A percentile compares a stretch with the other conserved stretches of the same genome.
phyloP scores from a whole-genome alignment of 2,329 filamentous ascomycete genomes.

The Metarhizium humberi region DNA sequence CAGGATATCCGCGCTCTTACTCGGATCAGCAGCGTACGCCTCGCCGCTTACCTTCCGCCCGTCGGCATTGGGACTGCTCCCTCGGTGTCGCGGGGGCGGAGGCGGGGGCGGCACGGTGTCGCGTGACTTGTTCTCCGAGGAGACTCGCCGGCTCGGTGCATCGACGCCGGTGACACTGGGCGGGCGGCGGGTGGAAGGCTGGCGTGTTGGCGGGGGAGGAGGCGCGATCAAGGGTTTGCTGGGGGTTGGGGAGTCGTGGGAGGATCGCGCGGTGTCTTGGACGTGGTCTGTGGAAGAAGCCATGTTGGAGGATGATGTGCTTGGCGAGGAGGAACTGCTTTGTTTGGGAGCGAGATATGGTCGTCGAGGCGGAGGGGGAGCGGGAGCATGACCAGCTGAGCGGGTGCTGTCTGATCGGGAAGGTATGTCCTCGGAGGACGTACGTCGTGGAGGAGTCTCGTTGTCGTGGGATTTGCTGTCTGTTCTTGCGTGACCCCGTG shows the following conservation, averaged over 20 bases:
- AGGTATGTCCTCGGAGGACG: slow-evolving; percentile 40
- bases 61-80: slow-evolving; percentile 34
- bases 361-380: slow-evolving; percentile 47
- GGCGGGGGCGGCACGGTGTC: slow-evolving; percentile 31
- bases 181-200: slow-evolving; percentile 34
- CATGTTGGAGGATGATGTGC: slow-evolving; percentile 8
- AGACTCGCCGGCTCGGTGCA: slow-evolving; percentile 18
- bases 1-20: slow-evolving; percentile 50
- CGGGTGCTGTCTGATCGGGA: slow-evolving; percentile 38
- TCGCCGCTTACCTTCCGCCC: slow-evolving; percentile 19
- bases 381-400: slow-evolving; percentile 32
- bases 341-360: slow-evolving; percentile 29
- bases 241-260: slow-evolving; percentile 6
- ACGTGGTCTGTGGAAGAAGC: slow-evolving; percentile 10
- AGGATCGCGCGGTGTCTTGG: slow-evolving; percentile 7
- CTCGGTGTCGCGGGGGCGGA: slow-evolving; percentile 38
- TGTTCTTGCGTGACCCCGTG: slow-evolving; percentile 34
- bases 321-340: slow-evolving; percentile 12
- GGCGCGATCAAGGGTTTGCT: slow-evolving; percentile 24
- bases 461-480: slow-evolving; percentile 34
- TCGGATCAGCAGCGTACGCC: slow-evolving; percentile 13
- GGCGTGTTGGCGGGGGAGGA: slow-evolving; percentile 36
- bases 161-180: slow-evolving; percentile 33
- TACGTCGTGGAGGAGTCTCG: slow-evolving; percentile 30
- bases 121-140: slow-evolving; percentile 19